Evolutionary conservation across 2,329 filamentous ascomycete species (phyloP).

Genomic region (Sporothrix mexicana): DNA sequence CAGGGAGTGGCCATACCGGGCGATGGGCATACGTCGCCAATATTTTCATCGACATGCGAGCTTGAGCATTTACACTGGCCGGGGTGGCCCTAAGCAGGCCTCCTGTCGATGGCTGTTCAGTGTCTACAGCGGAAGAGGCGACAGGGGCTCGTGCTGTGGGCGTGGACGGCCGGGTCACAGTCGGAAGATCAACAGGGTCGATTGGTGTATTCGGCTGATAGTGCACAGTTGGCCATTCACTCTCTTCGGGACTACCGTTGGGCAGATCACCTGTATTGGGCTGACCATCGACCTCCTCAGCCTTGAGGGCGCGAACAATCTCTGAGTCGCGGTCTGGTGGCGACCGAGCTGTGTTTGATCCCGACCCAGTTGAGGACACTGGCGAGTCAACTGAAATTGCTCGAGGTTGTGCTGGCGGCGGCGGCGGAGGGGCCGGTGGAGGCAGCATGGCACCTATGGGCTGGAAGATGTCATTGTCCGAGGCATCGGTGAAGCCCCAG

Average conservation of each 20-base stretch:
- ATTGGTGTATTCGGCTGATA: slow-evolving; percentile 8
- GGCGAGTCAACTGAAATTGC: neutral
- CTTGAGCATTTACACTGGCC: slow-evolving; percentile 7
- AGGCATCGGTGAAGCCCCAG: slow-evolving; percentile 22
- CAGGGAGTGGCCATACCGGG: slow-evolving; percentile 16
- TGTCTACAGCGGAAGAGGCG: too few species aligned
- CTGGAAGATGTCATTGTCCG: slow-evolving; percentile 15
- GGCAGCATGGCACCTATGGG: neutral
- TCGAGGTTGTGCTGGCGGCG: neutral
- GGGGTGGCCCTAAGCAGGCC: neutral
- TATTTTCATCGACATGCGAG: slow-evolving; percentile 17
- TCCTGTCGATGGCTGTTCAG: neutral
- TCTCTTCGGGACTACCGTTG: slow-evolving; percentile 19
- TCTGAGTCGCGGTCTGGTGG: slow-evolving; percentile 20
- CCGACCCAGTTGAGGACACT: neutral
- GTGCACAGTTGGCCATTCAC: slow-evolving; percentile 16
- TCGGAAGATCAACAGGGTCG: neutral
- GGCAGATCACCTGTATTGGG: slow-evolving; percentile 17
- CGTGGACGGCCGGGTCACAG: neutral
- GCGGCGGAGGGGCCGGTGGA: neutral
- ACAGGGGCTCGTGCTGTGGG: neutral
- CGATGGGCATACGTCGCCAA: slow-evolving; percentile 18
- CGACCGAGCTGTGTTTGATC: neutral
- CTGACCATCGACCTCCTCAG: slow-evolving; percentile 20
- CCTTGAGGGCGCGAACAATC: slow-evolving; percentile 24